A percentile compares a stretch with the other conserved stretches of the same genome.
Evolutionary conservation across 129 eudicot species (phyloP).

Genomic region (Pseudognaphalium luteoalbum): DNA sequence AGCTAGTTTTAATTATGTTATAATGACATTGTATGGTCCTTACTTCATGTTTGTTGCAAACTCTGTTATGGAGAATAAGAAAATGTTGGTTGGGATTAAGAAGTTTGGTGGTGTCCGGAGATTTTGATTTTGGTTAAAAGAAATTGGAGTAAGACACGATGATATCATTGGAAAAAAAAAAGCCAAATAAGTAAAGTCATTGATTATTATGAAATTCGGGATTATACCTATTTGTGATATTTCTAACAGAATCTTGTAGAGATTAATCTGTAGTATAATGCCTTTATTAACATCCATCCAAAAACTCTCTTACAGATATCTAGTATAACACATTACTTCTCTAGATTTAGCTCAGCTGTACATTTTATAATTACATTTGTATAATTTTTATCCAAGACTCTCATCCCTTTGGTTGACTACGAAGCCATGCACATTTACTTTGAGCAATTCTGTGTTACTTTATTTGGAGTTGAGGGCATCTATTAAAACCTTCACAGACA

Average conservation of each 20-base stretch:
- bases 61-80: not conserved
- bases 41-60: not conserved
- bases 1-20: not conserved
- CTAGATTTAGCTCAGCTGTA: not conserved
- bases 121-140: conserved; percentile 14
- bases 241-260: conserved; percentile 7
- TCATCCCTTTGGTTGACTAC: conserved; percentile 6
- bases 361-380: not conserved
- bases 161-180: not conserved
- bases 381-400: not conserved
- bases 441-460: not conserved
- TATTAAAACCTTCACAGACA: not conserved
- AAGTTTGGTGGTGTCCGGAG: not conserved
- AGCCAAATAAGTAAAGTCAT: conserved; percentile 1
- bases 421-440: conserved; percentile 2
- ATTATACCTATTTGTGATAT: not conserved
- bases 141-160: conserved; percentile 11
- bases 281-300: conserved; percentile 14
- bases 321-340: not conserved
- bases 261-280: not conserved
- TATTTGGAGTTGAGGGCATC: not conserved
- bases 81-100: not conserved
- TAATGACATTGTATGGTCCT: not conserved
- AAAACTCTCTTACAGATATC: not conserved
- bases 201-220: not conserved